A percentile compares a stretch with the other conserved stretches of the same genome.
These are phyloP conservation scores for Pythium monospermum DNA, from an alignment of 352 stramenopile genomes.

Conservation along the genomic window DNA sequence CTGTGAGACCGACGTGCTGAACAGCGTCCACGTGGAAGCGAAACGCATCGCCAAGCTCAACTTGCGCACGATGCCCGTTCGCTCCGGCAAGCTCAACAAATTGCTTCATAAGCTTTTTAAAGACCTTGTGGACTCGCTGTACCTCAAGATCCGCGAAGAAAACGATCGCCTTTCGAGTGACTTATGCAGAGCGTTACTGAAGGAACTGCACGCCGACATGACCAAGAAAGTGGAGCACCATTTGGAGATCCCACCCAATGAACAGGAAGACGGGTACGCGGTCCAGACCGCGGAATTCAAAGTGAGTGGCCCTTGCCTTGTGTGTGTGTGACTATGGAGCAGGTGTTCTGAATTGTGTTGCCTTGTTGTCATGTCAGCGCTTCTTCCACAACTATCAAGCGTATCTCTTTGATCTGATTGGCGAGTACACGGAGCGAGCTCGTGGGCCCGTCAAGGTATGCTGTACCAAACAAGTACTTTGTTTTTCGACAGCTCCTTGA, in stretches of 20 bases:
- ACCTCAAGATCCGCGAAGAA: slow-evolving; percentile 59
- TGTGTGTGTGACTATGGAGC: neutral
- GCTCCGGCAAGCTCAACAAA: slow-evolving; percentile 52
- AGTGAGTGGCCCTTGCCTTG: slow-evolving; percentile 22
- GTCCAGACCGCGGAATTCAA: slow-evolving; percentile 69
- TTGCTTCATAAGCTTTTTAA: slow-evolving; percentile 79
- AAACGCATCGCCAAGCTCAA: slow-evolving; percentile 46
- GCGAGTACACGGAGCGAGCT: slow-evolving; percentile 60
- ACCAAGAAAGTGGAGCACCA: slow-evolving; percentile 49
- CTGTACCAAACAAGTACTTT: neutral
- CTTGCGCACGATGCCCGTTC: slow-evolving; percentile 63
- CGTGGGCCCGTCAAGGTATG: slow-evolving; percentile 54
- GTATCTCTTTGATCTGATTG: slow-evolving; percentile 64
- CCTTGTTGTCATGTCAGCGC: slow-evolving; percentile 23
- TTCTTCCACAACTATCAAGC: slow-evolving; percentile 75
- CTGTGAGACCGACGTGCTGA: slow-evolving; percentile 49
- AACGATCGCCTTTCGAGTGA: slow-evolving; percentile 65
- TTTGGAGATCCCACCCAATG: slow-evolving; percentile 31
- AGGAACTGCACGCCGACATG: slow-evolving; percentile 54
- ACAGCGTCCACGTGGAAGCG: slow-evolving; percentile 38
- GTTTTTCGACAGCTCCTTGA: neutral
- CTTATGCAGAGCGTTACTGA: slow-evolving; percentile 50
- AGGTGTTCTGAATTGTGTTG: too few relatives aligned
- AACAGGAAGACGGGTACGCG: slow-evolving; percentile 55
- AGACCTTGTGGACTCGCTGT: slow-evolving; percentile 65